Percentiles rank a stretch among this genome's conserved stretches.
These are phyloP conservation scores for Neofusicoccum umdonicola DNA, from an alignment of 2,329 filamentous ascomycete genomes.

Conservation along the genomic window DNA sequence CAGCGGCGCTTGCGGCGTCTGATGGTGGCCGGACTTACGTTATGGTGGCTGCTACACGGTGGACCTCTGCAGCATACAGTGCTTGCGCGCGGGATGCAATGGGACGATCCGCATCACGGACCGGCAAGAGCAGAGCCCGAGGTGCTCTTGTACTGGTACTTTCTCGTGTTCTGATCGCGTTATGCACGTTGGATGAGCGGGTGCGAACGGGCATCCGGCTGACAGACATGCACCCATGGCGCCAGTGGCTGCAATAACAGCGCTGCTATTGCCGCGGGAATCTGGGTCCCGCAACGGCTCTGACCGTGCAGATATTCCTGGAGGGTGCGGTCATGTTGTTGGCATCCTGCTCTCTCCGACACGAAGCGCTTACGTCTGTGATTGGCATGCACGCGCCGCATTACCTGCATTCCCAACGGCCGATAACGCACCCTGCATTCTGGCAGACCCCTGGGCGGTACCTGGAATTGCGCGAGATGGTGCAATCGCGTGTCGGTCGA, in stretches of 20 bases:
- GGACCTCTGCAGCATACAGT: too few species aligned
- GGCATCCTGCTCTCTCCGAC: neutral
- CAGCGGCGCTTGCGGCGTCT: too few species aligned
- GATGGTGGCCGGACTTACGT: too few species aligned
- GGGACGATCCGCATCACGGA: too few species aligned
- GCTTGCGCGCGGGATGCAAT: too few species aligned
- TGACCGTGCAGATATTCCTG: neutral
- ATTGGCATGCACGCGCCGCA: slow-evolving; percentile 11
- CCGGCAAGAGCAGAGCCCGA: too few species aligned
- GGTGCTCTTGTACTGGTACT: neutral
- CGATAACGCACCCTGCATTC: slow-evolving; percentile 11
- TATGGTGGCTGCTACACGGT: too few species aligned
- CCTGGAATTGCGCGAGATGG: slow-evolving; percentile 1
- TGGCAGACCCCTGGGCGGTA: neutral
- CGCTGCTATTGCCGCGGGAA: neutral
- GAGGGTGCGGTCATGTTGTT: neutral
- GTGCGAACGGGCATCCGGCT: neutral
- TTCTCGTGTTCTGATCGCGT: neutral
- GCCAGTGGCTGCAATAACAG: neutral
- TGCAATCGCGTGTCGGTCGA: neutral
- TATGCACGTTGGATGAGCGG: neutral
- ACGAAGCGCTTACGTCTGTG: neutral
- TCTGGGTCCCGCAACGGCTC: neutral
- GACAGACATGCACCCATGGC: neutral
- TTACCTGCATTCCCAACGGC: slow-evolving; percentile 11